Percentiles rank a stretch among this genome's conserved stretches.
phyloP scores from a whole-genome alignment of 2,329 filamentous ascomycete genomes.

The Grosmannia clavigera region DNA sequence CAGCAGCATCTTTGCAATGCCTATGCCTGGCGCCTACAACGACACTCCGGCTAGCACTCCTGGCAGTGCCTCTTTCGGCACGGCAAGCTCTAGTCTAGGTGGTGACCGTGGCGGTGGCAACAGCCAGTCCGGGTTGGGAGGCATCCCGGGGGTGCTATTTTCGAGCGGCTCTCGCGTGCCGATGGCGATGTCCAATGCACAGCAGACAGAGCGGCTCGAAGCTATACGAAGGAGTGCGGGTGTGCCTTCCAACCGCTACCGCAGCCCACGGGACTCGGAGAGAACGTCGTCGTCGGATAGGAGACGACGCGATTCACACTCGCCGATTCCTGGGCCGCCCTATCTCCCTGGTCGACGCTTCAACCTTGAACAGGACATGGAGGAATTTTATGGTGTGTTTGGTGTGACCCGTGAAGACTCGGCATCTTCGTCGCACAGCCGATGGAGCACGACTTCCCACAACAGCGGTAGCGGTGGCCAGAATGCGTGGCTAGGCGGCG shows the following conservation, averaged over 20 bases:
- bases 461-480: not conserved
- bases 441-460: not conserved
- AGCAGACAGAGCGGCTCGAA: not conserved
- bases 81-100: too few relatives aligned
- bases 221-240: not conserved
- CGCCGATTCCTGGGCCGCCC: not conserved
- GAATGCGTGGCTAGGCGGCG: not conserved
- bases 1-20: not conserved
- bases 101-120: too few relatives aligned
- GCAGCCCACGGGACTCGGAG: not conserved
- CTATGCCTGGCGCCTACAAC: not conserved
- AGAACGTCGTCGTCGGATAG: not conserved
- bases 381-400: not conserved
- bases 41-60: not conserved
- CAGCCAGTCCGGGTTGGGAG: too few relatives aligned
- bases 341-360: not conserved
- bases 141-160: too few relatives aligned
- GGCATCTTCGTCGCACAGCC: not conserved
- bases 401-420: not conserved
- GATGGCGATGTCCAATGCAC: not conserved
- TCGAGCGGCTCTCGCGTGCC: not conserved
- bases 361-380: not conserved
- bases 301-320: slow-evolving; percentile 3
- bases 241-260: not conserved
- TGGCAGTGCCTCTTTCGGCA: not conserved